Conservation (phyloP, 2,329 filamentous ascomycete species). For the Penicillium oxalicum region DNA sequence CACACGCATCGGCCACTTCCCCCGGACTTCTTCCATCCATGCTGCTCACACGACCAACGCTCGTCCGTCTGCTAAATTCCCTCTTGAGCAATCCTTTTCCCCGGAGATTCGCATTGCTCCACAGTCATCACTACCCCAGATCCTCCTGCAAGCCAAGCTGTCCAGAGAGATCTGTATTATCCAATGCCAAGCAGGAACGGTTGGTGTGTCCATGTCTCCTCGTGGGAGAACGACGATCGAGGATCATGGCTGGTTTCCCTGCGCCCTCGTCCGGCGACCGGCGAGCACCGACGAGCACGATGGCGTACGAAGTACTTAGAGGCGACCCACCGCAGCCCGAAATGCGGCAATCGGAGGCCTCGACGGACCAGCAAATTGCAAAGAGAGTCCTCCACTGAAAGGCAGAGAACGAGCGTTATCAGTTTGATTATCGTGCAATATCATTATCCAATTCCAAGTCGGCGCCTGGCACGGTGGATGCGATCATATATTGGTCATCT, state of each 20-base stretch:
- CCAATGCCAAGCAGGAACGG: background rate
- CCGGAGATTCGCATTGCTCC: background rate
- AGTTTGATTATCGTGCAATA: background rate
- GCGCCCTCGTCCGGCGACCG: background rate
- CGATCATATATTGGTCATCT: background rate
- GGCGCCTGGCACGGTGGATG: too few species aligned
- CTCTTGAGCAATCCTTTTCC: background rate
- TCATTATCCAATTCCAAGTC: too few species aligned
- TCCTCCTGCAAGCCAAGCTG: background rate
- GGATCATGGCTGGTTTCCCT: background rate
- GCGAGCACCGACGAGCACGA: background rate
- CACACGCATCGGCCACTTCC: background rate
- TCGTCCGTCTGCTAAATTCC: background rate
- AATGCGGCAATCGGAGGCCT: background rate
- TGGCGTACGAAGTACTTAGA: background rate
- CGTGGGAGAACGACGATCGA: background rate
- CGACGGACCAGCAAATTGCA: too few species aligned
- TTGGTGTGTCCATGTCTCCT: background rate
- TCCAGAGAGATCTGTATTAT: background rate
- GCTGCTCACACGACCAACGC: background rate
- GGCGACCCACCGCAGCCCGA: slow-evolving; percentile 3
- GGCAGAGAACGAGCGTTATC: background rate
- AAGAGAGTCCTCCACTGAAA: background rate
- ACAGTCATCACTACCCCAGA: slow-evolving; percentile 1
- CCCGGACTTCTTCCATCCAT: background rate